Conservation (phyloP, 116 monocot genomes). For the Zostera marina region DNA sequence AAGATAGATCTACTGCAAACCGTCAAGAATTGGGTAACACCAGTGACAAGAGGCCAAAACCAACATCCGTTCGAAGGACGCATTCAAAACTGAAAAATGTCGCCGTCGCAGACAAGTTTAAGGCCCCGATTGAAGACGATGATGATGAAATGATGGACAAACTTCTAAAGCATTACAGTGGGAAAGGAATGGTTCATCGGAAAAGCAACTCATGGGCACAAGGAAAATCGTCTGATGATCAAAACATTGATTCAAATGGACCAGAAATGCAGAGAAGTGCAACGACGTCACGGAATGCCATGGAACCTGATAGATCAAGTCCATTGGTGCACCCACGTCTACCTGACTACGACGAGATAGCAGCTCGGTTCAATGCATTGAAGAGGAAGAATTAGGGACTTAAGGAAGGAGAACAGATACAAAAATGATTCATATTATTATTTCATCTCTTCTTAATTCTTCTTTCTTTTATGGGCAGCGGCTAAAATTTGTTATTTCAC, state of each 20-base stretch:
- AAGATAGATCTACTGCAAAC: no score
- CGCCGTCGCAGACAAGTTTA: no score
- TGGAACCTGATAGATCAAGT: conserved; percentile 19
- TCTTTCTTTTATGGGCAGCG: neutral
- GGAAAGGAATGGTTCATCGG: conserved; percentile 15
- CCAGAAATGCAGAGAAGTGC: neutral
- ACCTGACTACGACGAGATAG: conserved; percentile 28
- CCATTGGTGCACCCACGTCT: conserved; percentile 25
- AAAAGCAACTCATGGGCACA: conserved; percentile 8
- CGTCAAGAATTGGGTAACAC: no score
- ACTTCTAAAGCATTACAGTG: conserved; percentile 1
- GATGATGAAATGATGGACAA: no score
- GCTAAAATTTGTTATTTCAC: neutral
- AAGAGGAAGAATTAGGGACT: conserved; percentile 15
- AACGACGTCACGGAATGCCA: conserved; percentile 6
- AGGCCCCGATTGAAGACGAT: no score
- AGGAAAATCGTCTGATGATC: neutral
- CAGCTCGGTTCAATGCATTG: conserved; percentile 19
- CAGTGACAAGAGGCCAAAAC: no score
- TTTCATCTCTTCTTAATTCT: neutral
- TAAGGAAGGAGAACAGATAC: no score
- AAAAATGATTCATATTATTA: neutral
- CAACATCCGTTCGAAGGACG: no score
- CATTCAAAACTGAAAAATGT: no score
- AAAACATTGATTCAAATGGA: neutral